phyloP scores from a whole-genome alignment of 371 early-diverging fungal species.

The Mucor velutinosus region DNA sequence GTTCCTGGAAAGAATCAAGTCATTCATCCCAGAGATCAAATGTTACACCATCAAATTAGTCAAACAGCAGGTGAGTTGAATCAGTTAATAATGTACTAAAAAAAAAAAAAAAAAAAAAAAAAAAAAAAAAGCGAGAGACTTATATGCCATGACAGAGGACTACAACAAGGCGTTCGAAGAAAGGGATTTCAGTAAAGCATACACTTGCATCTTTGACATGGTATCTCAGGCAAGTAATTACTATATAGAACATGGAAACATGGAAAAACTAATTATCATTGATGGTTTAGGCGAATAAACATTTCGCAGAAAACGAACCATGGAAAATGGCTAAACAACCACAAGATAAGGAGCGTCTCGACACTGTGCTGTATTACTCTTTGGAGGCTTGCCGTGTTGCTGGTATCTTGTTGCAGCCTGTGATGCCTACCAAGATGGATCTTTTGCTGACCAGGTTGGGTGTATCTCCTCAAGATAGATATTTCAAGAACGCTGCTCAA shows the following conservation, averaged over 20 bases:
- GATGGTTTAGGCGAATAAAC: conserved; percentile 64
- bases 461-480: conserved; percentile 52
- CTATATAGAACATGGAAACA: background rate
- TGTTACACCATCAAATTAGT: conserved; percentile 37
- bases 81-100: background rate
- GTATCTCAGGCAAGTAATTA: conserved; percentile 51
- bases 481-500: conserved; percentile 48
- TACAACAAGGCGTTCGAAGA: conserved; percentile 45
- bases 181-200: conserved; percentile 55
- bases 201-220: conserved; percentile 57
- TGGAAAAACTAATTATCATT: background rate
- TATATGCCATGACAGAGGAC: conserved; percentile 14
- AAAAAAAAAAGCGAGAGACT: too few species aligned
- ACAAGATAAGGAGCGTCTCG: conserved; percentile 47
- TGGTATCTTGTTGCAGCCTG: conserved; percentile 79
- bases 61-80: conserved; percentile 45
- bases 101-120: too few species aligned
- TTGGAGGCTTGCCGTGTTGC: conserved; percentile 79
- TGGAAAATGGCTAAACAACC: conserved; percentile 73
- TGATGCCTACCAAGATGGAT: conserved; percentile 82
- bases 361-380: conserved; percentile 69
- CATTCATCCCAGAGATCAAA: conserved; percentile 36
- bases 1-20: conserved; percentile 43
- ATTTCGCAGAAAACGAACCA: conserved; percentile 75
- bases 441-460: conserved; percentile 67